Percentiles rank a stretch among this genome's conserved stretches.
Conservation (phyloP, 768 basidiomycete genomes). For the Amanita molliuscula region DNA sequence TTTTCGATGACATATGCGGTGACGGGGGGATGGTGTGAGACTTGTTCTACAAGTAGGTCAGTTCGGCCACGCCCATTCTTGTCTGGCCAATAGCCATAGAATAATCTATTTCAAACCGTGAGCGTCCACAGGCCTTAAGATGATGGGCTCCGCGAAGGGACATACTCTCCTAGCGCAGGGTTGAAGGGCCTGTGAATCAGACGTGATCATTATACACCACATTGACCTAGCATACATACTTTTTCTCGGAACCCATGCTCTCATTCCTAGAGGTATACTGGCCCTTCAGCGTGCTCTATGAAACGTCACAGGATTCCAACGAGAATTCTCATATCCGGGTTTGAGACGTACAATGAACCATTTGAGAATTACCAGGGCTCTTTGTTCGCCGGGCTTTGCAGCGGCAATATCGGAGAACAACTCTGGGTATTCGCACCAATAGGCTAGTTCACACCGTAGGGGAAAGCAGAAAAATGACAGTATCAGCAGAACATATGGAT, state of each 20-base stretch:
- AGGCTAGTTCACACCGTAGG: constrained; percentile 38
- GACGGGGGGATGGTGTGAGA: constrained; percentile 90
- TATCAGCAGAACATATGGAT: constrained; percentile 3
- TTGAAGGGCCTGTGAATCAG: constrained; percentile 67
- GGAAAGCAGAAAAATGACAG: background rate
- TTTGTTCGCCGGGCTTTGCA: constrained; percentile 60
- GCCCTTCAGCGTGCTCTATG: constrained; percentile 82
- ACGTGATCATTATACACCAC: background rate
- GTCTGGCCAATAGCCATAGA: constrained; percentile 87
- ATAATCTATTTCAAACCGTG: constrained; percentile 39
- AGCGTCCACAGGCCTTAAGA: background rate
- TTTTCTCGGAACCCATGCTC: constrained; percentile 95
- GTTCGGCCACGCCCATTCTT: constrained; percentile 67
- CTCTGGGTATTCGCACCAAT: constrained; percentile 94
- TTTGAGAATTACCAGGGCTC: constrained; percentile 71
- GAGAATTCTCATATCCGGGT: background rate
- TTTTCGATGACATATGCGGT: constrained; percentile 87
- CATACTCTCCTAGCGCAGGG: constrained; percentile 88
- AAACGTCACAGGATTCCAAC: background rate
- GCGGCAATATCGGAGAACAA: constrained; percentile 82
- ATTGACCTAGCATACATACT: constrained; percentile 31
- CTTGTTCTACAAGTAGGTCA: constrained; percentile 82
- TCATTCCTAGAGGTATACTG: constrained; percentile 94
- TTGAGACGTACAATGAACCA: constrained; percentile 79
- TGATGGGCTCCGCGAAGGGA: constrained; percentile 11